These are phyloP conservation scores for Brassica juncea DNA, from an alignment of 345 rosid species.

Conservation along the genomic window DNA sequence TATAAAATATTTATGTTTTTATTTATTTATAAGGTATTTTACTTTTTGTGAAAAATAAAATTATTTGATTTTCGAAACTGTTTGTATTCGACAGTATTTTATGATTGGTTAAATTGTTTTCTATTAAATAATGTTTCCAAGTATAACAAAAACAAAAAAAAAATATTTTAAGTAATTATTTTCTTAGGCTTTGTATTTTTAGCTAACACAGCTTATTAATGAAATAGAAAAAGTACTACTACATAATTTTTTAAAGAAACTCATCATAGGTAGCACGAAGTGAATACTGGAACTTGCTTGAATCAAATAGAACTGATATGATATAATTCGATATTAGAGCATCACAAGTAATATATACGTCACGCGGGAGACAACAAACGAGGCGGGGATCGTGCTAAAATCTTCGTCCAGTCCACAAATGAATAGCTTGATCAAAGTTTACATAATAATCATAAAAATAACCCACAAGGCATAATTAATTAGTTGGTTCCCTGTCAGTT, in stretches of 20 bases:
- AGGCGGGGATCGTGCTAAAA: conserved; percentile 40
- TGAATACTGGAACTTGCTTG: neutral
- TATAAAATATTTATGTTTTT: neutral
- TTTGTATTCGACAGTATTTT: neutral
- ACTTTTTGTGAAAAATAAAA: neutral
- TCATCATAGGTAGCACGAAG: conserved; percentile 13
- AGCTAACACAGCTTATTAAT: neutral
- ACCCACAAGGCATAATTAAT: conserved; percentile 14
- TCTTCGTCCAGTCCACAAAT: conserved; percentile 27
- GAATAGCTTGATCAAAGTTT: neutral
- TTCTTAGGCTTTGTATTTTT: neutral
- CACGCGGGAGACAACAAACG: conserved; percentile 27
- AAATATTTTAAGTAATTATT: too few relatives aligned
- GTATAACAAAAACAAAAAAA: neutral
- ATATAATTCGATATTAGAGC: neutral
- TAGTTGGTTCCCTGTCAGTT: conserved; percentile 39
- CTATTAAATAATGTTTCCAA: neutral
- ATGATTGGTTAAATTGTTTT: neutral
- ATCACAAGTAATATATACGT: conserved; percentile 8
- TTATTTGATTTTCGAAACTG: neutral
- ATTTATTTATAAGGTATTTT: neutral
- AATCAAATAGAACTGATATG: neutral
- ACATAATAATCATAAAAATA: neutral
- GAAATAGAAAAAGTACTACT: neutral
- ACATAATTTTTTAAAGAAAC: neutral